Evolutionary conservation across 495 filamentous ascomycete genomes (phyloP), one percentile per base, ranked within the genome.

Genomic region (Trichoderma virens): DNA sequence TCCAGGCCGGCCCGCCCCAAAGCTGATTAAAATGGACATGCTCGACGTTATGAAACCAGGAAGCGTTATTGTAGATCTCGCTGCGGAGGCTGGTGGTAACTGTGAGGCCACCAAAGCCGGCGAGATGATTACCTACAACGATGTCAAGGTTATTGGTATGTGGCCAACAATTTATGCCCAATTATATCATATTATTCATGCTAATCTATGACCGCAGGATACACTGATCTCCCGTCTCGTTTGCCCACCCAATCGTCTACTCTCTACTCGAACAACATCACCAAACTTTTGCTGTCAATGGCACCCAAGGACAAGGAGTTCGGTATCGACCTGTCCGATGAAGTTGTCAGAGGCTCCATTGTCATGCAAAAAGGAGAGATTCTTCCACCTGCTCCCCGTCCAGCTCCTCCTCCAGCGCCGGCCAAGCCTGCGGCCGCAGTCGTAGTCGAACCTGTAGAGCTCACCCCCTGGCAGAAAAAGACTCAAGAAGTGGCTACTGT

Each of bases 241-340:
- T 79, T 93, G 8, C 88, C 90, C 0, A 92, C 89, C 27, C 90
- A 93, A 69, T 87, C 89, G 0, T 92, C 89, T 5, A 91, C 89
- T 1, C 75, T 93, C 28, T 93, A 92, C 75, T 91, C 88, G 20
- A 93, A 93, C 80, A 93, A 93, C 68, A 90, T 93, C 68, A 90
- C 86, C 65, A 93, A 92, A 71, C 88, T 87, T 67, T 81, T 93
- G 9, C 79, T 93, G 32, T 92, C 89, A 2, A 89, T 93, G 80
- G 75, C 85, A 11, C 88, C 90, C 2, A 78, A 87, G 67, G 86
- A 90, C 0, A 90, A 88, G 65, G 80, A 86, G 30, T 92, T 88
- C 67, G 88, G 88, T 0, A 74, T 93, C 56, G 88, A 92, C 64
- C 74, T 92, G 65, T 82, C 81, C 14, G 90, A 93, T 67, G 90